These are phyloP conservation scores for Porpolomopsis calyptriformis DNA, from an alignment of 768 basidiomycete species.

Conservation along the genomic window DNA sequence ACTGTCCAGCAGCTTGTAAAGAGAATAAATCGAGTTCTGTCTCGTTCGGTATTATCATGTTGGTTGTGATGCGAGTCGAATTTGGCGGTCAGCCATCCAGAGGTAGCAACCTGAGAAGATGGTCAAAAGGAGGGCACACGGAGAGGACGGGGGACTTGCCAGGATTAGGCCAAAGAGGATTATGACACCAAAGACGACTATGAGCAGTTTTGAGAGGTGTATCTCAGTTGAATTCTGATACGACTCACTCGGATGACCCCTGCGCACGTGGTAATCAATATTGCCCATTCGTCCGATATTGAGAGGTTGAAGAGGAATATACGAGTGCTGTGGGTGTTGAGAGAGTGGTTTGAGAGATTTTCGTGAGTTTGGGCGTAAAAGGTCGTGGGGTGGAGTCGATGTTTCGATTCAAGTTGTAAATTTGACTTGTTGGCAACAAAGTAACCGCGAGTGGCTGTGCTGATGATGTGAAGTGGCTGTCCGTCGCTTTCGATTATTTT, in stretches of 20 bases:
- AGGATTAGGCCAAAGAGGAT: conserved; percentile 58
- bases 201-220: conserved; percentile 6
- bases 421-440: background rate
- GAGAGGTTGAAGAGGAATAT: background rate
- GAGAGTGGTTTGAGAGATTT: no score
- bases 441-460: background rate
- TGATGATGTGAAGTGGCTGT: no score
- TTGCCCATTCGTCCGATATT: background rate
- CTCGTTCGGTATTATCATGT: conserved; percentile 36
- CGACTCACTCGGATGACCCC: conserved; percentile 46
- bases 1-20: conserved; percentile 71
- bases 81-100: conserved; percentile 59
- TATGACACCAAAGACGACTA: conserved; percentile 44
- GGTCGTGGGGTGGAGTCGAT: background rate
- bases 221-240: background rate
- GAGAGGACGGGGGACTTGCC: conserved; percentile 24
- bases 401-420: background rate
- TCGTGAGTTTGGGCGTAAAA: background rate
- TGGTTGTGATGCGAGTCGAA: conserved; percentile 51
- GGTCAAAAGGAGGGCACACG: background rate
- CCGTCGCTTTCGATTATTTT: no score
- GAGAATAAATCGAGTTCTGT: conserved; percentile 55
- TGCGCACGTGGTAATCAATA: conserved; percentile 16
- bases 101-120: conserved; percentile 44
- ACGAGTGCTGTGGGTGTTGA: no score